phyloP scores from a whole-genome alignment of 2,329 filamentous ascomycete species.

The Aspergillus carbonarius region DNA sequence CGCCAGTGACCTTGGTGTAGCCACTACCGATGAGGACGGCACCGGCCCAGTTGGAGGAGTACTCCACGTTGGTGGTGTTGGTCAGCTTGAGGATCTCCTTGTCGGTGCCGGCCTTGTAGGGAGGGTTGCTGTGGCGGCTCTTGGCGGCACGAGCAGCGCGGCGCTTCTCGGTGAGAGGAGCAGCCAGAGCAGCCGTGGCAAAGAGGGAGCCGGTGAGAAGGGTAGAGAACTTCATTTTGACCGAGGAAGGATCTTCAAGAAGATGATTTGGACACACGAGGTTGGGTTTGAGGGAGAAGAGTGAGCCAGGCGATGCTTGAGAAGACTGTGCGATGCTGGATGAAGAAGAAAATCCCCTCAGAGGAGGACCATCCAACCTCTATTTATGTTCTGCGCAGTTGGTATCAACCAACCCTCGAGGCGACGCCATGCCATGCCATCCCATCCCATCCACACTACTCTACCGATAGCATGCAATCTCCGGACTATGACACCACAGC shows the following conservation, averaged over 20 bases:
- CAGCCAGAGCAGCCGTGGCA: conserved; percentile 45
- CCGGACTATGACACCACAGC: not conserved
- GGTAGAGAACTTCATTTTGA: conserved; percentile 51
- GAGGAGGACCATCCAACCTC: not conserved
- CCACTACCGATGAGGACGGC: conserved; percentile 54
- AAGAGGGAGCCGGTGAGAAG: conserved; percentile 39
- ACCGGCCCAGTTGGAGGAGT: conserved; percentile 60
- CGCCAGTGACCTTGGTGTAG: conserved; percentile 54
- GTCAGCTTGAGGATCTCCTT: conserved; percentile 32
- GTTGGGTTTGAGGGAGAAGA: not conserved
- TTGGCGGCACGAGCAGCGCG: conserved; percentile 31
- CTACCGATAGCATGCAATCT: not conserved
- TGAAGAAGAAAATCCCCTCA: not conserved
- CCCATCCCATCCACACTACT: not conserved
- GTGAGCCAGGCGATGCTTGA: conserved; percentile 3
- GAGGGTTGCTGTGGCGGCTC: conserved; percentile 30
- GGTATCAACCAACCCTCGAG: not conserved
- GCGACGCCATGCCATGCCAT: no score
- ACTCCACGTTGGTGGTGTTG: conserved; percentile 45
- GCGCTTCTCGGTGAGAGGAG: conserved; percentile 46
- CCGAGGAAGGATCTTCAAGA: not conserved
- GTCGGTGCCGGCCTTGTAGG: conserved; percentile 26
- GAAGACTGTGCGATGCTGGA: conserved; percentile 7
- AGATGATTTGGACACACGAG: not conserved
- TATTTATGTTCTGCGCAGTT: conserved; percentile 1